Conservation (phyloP, 768 basidiomycete genomes). For the Russula vinacea region DNA sequence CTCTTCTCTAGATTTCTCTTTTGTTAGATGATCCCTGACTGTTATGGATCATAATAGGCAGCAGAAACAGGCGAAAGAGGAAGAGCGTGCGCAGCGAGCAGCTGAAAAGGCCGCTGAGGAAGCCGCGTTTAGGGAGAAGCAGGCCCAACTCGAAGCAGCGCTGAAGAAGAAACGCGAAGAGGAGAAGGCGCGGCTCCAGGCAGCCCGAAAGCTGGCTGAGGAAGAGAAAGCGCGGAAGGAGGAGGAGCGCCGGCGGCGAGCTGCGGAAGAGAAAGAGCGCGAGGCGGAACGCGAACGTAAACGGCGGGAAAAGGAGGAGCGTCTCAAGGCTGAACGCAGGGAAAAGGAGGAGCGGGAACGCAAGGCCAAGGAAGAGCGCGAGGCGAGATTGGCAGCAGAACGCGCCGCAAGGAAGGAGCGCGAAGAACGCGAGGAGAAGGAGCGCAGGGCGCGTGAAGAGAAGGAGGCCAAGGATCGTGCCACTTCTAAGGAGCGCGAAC, state of each 20-base stretch:
- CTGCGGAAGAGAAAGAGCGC: conserved; percentile 76
- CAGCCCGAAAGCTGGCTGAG: conserved; percentile 68
- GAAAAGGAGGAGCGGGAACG: conserved; percentile 64
- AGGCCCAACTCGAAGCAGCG: conserved; percentile 76
- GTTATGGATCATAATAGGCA: conserved; percentile 48
- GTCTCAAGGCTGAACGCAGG: conserved; percentile 46
- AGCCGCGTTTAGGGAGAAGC: conserved; percentile 70
- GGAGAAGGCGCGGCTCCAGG: conserved; percentile 76
- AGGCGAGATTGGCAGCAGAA: conserved; percentile 52
- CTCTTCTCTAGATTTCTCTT: conserved; percentile 13
- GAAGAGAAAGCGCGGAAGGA: conserved; percentile 82
- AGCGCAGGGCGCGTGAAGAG: conserved; percentile 33
- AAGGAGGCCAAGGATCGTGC: conserved; percentile 45
- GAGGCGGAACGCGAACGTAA: conserved; percentile 74
- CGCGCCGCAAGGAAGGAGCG: conserved; percentile 64
- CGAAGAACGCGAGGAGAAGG: conserved; percentile 42
- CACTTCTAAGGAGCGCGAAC: conserved; percentile 37
- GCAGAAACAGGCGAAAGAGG: conserved; percentile 91
- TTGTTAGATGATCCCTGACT: conserved; percentile 17
- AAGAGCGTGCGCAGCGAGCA: conserved; percentile 78
- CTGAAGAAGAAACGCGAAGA: conserved; percentile 80
- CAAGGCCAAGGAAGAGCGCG: conserved; percentile 60
- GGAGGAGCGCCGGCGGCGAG: conserved; percentile 74
- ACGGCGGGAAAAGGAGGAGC: conserved; percentile 72
- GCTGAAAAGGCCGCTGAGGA: conserved; percentile 88